phyloP scores from a whole-genome alignment of 768 basidiomycete species.

The Tylopilus intermedius region DNA sequence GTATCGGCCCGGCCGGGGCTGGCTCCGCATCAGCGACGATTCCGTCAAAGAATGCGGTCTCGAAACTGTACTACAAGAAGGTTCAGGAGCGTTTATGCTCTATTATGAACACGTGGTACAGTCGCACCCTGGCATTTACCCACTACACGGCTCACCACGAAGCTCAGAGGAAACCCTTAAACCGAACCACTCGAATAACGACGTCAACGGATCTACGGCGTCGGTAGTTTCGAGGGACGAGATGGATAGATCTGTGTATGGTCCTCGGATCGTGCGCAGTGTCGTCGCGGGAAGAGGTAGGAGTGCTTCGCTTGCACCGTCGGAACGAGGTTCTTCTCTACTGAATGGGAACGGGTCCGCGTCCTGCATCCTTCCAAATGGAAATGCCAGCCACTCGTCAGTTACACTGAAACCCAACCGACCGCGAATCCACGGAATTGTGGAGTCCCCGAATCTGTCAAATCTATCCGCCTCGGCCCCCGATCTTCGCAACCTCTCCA shows the following conservation, averaged over 20 bases:
- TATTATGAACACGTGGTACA: conserved; percentile 78
- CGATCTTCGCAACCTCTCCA: conserved; percentile 18
- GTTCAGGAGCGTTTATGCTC: conserved; percentile 80
- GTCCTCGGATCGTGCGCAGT: conserved; percentile 52
- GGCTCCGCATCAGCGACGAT: conserved; percentile 89
- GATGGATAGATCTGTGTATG: conserved; percentile 26
- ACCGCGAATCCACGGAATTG: conserved; percentile 10
- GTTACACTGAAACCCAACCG: conserved; percentile 19
- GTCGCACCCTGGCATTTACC: conserved; percentile 32
- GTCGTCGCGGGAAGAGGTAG: conserved; percentile 46
- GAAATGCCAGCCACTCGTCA: conserved; percentile 18
- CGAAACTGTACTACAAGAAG: conserved; percentile 68
- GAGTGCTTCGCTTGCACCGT: conserved; percentile 34
- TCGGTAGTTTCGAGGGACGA: conserved; percentile 35
- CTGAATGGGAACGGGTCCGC: conserved; percentile 11
- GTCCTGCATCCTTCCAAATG: conserved; percentile 21
- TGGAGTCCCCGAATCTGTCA: conserved; percentile 7
- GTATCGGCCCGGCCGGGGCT: conserved; percentile 53
- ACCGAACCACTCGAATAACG: conserved; percentile 36
- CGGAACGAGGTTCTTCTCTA: conserved; percentile 23
- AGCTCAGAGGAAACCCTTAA: conserved; percentile 66
- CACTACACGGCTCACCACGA: conserved; percentile 33
- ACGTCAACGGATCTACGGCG: conserved; percentile 44
- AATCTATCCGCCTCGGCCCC: conserved; percentile 24
- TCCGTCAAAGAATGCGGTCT: conserved; percentile 71